A percentile compares a stretch with the other conserved stretches of the same genome.
Conservation (phyloP, 768 basidiomycete genomes). For the Gloeopeniophorella convolvens region DNA sequence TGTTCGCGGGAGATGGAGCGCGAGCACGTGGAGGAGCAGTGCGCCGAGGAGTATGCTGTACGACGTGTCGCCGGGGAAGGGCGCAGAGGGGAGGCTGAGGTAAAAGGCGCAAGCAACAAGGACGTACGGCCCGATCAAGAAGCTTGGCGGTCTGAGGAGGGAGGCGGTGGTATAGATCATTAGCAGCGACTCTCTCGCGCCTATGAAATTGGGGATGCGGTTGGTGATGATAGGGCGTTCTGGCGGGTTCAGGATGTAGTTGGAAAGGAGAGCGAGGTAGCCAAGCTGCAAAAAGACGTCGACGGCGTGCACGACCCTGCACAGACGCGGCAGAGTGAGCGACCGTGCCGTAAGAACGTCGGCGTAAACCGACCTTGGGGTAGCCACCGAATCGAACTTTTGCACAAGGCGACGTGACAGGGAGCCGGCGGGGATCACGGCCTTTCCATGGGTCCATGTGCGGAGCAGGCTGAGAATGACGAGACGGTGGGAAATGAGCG, state of each 20-base stretch:
- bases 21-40: slow-evolving; percentile 36
- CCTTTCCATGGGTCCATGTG: slow-evolving; percentile 17
- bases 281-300: slow-evolving; percentile 34
- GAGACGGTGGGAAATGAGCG: slow-evolving; percentile 15
- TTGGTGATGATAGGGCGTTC: slow-evolving; percentile 24
- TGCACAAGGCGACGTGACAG: slow-evolving; percentile 4
- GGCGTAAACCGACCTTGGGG: slow-evolving; percentile 37
- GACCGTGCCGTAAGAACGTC: neutral
- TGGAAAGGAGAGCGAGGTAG: slow-evolving; percentile 38
- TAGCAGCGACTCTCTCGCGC: slow-evolving; percentile 34
- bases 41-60: slow-evolving; percentile 39
- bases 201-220: slow-evolving; percentile 22
- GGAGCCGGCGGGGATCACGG: slow-evolving; percentile 1
- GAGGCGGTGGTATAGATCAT: slow-evolving; percentile 35
- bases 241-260: slow-evolving; percentile 33
- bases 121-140: slow-evolving; percentile 30
- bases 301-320: slow-evolving; percentile 39
- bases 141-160: slow-evolving; percentile 29
- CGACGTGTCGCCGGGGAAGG: slow-evolving; percentile 33
- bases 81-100: slow-evolving; percentile 35
- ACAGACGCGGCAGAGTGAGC: neutral
- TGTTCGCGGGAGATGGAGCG: slow-evolving; percentile 39
- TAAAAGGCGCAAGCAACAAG: slow-evolving; percentile 39
- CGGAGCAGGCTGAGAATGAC: slow-evolving; percentile 10
- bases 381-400: slow-evolving; percentile 35